Evolutionary conservation across 306 rosid genomes (phyloP).

Genomic region (Vicia sativa): DNA sequence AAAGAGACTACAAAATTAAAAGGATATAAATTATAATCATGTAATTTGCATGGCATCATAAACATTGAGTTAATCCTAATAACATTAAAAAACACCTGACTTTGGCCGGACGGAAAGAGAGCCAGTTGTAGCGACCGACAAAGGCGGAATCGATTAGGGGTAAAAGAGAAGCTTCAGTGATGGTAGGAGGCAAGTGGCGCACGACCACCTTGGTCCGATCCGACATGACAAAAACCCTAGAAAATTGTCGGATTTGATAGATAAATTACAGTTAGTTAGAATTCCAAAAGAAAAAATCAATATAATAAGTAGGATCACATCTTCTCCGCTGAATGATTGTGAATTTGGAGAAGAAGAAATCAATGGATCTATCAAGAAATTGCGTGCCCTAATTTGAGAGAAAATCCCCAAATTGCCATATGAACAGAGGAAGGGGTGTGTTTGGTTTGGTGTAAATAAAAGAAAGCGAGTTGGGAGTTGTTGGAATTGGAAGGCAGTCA

Average conservation of each 20-base stretch:
- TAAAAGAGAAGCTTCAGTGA: slow-evolving; percentile 52
- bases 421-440: no score
- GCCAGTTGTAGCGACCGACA: slow-evolving; percentile 68
- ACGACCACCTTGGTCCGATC: slow-evolving; percentile 83
- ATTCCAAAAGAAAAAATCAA: no score
- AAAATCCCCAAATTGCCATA: not conserved
- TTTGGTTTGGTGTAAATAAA: no score
- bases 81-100: slow-evolving; percentile 37
- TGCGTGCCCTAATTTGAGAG: not conserved
- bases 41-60: not conserved
- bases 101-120: slow-evolving; percentile 61
- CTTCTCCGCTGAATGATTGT: not conserved
- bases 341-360: not conserved
- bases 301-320: not conserved
- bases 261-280: no score
- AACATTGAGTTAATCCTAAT: no score
- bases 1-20: slow-evolving; percentile 4
- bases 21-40: not conserved
- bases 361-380: not conserved
- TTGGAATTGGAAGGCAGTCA: no score
- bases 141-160: slow-evolving; percentile 56
- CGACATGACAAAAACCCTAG: slow-evolving; percentile 53
- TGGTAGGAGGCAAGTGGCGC: slow-evolving; percentile 75
- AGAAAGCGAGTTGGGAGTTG: no score
- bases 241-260: not conserved